Percentiles rank a stretch among this genome's conserved stretches.
Evolutionary conservation across 1,284 basidiomycete species (phyloP).

Genomic region (Porogramme epimiltina): DNA sequence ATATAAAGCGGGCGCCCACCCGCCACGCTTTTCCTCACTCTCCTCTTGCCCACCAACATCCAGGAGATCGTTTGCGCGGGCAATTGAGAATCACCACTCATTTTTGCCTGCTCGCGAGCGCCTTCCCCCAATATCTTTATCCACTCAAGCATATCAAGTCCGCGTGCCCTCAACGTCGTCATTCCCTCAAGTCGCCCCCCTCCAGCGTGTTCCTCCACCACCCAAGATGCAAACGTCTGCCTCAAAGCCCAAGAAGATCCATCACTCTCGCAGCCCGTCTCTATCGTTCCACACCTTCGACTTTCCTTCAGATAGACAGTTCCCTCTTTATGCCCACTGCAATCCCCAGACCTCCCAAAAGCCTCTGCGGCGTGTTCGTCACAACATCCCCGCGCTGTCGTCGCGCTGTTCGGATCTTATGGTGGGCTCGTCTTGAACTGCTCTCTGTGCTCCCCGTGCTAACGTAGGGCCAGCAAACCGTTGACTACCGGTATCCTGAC

Average conservation of each 20-base stretch:
- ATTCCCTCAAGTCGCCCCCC: neutral
- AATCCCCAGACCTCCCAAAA: constrained; percentile 9
- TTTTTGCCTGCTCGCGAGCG: constrained; percentile 11
- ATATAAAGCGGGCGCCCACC: constrained; percentile 17
- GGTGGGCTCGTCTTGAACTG: constrained; percentile 4
- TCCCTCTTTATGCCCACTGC: constrained; percentile 22
- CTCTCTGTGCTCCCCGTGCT: neutral
- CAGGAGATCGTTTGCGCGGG: constrained; percentile 20
- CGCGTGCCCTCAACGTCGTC: constrained; percentile 7
- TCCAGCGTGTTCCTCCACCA: neutral
- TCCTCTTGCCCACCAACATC: constrained; percentile 20
- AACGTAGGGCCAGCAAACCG: constrained; percentile 14
- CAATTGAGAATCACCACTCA: constrained; percentile 15
- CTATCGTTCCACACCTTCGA: constrained; percentile 12
- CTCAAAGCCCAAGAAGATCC: constrained; percentile 1
- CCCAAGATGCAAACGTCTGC: constrained; percentile 15
- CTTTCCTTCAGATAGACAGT: constrained; percentile 18
- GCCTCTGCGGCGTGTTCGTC: constrained; percentile 1
- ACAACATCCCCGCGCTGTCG: constrained; percentile 1
- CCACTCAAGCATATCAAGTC: neutral
- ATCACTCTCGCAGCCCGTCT: constrained; percentile 13
- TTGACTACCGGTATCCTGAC: constrained; percentile 19
- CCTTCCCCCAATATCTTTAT: neutral
- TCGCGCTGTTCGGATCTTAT: constrained; percentile 11
- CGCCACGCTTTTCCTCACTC: constrained; percentile 10